These are phyloP conservation scores for Talaromyces sp. DNA, from an alignment of 2,329 filamentous ascomycete genomes.

Conservation along the genomic window DNA sequence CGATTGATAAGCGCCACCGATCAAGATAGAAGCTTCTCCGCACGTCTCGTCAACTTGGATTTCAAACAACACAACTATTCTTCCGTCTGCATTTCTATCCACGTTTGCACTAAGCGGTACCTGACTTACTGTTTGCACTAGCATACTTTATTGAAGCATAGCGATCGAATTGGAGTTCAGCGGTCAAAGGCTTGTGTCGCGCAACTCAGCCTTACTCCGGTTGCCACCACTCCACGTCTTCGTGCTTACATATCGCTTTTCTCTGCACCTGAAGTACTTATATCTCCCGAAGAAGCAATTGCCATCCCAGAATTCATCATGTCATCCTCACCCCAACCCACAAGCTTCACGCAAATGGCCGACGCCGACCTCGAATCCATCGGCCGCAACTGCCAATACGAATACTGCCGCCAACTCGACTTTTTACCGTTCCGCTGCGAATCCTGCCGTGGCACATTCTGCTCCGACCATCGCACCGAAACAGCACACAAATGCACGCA, in stretches of 20 bases:
- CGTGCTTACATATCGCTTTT: constrained; percentile 2
- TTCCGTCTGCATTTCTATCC: background rate
- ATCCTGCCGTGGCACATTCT: constrained; percentile 80
- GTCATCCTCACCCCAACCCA: constrained; percentile 13
- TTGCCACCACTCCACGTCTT: background rate
- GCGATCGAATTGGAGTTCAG: background rate
- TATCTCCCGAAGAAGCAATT: background rate
- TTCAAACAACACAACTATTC: constrained; percentile 1
- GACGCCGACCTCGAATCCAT: constrained; percentile 79
- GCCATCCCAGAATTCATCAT: constrained; percentile 21
- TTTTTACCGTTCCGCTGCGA: constrained; percentile 95
- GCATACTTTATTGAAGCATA: background rate
- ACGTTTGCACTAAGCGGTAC: background rate
- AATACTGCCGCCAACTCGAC: constrained; percentile 91
- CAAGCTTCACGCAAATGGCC: constrained; percentile 36
- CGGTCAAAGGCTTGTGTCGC: background rate
- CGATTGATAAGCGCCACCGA: constrained; percentile 19
- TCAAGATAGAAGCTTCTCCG: constrained; percentile 19
- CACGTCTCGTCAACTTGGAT: constrained; percentile 9
- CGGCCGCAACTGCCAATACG: constrained; percentile 85
- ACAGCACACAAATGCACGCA: constrained; percentile 68
- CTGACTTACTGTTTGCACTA: background rate
- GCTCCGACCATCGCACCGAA: constrained; percentile 90
- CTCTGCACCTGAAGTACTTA: background rate
- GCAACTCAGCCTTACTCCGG: constrained; percentile 2